Percentiles rank a stretch among this genome's conserved stretches.
Conservation (phyloP, 2,329 filamentous ascomycete species). For the Aspergillus jensenii region DNA sequence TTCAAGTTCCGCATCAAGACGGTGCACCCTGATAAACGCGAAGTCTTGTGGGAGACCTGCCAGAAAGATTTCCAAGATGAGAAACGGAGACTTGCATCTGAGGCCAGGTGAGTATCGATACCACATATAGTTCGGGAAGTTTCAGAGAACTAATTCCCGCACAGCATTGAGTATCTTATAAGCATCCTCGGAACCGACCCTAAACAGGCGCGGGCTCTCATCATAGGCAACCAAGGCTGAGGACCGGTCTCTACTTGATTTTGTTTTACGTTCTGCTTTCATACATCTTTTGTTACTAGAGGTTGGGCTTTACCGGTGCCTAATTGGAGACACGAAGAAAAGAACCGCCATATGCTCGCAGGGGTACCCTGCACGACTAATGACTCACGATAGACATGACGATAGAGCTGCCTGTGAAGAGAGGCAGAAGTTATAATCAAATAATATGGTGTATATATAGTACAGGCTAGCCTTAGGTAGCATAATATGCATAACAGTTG, state of each 20-base stretch:
- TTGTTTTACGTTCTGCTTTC: slow-evolving; percentile 5
- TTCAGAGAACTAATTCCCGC: slow-evolving; percentile 7
- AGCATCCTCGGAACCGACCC: slow-evolving; percentile 59
- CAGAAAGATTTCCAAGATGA: slow-evolving; percentile 73
- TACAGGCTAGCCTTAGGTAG: neutral
- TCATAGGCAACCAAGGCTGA: slow-evolving; percentile 27
- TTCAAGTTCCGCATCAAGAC: slow-evolving; percentile 85
- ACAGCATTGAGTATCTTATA: slow-evolving; percentile 63
- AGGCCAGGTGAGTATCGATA: slow-evolving; percentile 64
- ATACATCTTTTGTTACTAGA: slow-evolving; percentile 7
- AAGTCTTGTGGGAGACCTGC: slow-evolving; percentile 68
- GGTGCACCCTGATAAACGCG: slow-evolving; percentile 67
- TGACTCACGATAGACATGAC: slow-evolving; percentile 41
- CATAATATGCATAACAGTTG: neutral
- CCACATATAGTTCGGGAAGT: neutral
- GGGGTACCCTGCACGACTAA: slow-evolving; percentile 34
- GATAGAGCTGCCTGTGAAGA: slow-evolving; percentile 14
- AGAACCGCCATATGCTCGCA: neutral
- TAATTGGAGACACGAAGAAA: slow-evolving; percentile 1
- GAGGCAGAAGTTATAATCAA: slow-evolving; percentile 6
- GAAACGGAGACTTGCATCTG: slow-evolving; percentile 65
- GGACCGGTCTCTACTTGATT: slow-evolving; percentile 1
- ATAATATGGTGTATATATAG: slow-evolving; percentile 2
- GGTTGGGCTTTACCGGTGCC: slow-evolving; percentile 6
- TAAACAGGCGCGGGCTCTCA: slow-evolving; percentile 53